Base-by-base conservation (phyloP, 1,284 basidiomycete species). In the Earliella scabrosa region DNA sequence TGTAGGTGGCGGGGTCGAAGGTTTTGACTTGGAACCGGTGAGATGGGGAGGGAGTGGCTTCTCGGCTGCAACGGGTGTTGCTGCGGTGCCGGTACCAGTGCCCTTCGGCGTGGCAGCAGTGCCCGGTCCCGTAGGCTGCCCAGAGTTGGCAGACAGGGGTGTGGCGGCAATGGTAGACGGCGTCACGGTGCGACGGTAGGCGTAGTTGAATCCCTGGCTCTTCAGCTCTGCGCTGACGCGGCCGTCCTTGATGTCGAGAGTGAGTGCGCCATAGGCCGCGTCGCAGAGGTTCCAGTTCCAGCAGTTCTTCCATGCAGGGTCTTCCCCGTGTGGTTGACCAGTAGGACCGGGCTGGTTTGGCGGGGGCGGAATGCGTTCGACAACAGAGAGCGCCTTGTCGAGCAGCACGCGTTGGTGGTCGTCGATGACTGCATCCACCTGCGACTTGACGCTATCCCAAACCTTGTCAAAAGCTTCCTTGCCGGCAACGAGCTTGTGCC, bases 251-350 rank as follows among this genome's bases (percentile, higher is more conserved):
- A 99, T 78, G 63, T 97, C 93, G 44, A 99, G 77, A 1, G 98
- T 77, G 38, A 99, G 82, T 16, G 86, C 87, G 2, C 97, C 97
- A 63, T 92, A 97, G 1, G 93, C 90, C 8, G 96, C 97, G 68
- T 99, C 97, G 56, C 96, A 95, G 38, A 97, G 75, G 68, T 97
- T 95, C 95, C 95, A 98, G 73, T 98, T 95, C 97, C 97, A 99
- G 67, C 92, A 95, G 72, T 95, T 98, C 76, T 95, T 98, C 97
- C 95, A 98, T 1, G 92, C 86, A 4, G 90, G 86, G 63, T 95
- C 94, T 69, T 95, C 94, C 8, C 79, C 76, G 23, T 80, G 78
- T 4, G 79, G 73, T 20, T 73, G 73, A 10, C 81, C 79, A 2
- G 80, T 82, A 4, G 81, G 79, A 38, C 83, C 85, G 14, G 80